Evolutionary conservation across 306 rosid species (phyloP).

Genomic region (Casuarina cunninghamiana): DNA sequence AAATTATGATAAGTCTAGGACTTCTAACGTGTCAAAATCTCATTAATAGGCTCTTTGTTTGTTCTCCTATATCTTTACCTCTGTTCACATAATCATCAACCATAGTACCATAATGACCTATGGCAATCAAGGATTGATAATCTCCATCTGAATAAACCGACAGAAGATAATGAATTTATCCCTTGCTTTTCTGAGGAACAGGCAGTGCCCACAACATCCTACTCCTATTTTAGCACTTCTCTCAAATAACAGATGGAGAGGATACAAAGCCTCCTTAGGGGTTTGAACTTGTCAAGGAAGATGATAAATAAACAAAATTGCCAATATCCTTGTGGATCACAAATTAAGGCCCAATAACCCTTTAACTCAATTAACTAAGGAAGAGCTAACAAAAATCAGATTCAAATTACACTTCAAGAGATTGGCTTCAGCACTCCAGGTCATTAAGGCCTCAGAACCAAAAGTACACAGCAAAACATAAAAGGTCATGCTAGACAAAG

Average conservation of each 20-base stretch:
- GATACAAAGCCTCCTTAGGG: no score
- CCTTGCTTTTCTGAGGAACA: background rate
- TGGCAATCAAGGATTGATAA: background rate
- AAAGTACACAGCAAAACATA: background rate
- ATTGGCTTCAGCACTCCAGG: background rate
- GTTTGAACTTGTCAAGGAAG: no score
- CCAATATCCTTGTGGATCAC: background rate
- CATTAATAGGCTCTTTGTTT: background rate
- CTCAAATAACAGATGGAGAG: background rate
- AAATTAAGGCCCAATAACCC: background rate
- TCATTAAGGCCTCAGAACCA: background rate
- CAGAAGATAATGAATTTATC: background rate
- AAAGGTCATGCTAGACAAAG: background rate
- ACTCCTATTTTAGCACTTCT: background rate
- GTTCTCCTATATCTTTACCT: background rate
- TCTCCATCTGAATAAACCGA: background rate
- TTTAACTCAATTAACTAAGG: background rate
- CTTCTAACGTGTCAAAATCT: background rate
- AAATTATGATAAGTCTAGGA: background rate
- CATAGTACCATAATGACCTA: background rate
- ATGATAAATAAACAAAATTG: background rate
- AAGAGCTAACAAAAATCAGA: background rate
- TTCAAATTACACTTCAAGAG: background rate
- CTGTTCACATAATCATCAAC: background rate
- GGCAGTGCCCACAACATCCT: background rate